Base-by-base conservation (phyloP, 352 stramenopile genomes). In the Phytophthora palmivora region DNA sequence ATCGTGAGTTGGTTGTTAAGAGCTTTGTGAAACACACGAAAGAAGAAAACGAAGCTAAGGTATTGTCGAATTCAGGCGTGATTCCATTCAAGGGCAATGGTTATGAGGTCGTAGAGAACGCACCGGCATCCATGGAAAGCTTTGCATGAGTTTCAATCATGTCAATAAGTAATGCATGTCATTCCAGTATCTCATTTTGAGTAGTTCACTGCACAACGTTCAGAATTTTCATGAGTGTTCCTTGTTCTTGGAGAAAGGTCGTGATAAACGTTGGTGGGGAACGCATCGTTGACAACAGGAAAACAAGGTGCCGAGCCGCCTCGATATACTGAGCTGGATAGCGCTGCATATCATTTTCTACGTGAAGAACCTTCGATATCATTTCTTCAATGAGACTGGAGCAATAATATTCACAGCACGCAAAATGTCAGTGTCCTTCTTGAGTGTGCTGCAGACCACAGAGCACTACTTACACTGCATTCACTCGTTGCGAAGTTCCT, bases 31-130 rank as follows among this genome's bases (percentile, higher is more conserved):
- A 75, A 2, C 45, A 70, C 43, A 69, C 78, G 18, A 67, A 52
- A 12, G 62, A 59, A 18, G 47, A 76, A 22, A 50, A 60, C 6
- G 45, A 70, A 6, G 46, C 12, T 34, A 48, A 64, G 53, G 15
- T 28, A 21, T 42, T 39, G 19, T 38, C 43, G 39, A 21, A 18
- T 19, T 42, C 61, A 26, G 45, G 14, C 9, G 34, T 89, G 52
- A 65, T 94, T 24, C 52, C 63, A 55, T 58, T 67, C 36, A 92
- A 84, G 15, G 78, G 83, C 45, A 78, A 84, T 22, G 84, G 84
- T 14, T 96, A 92, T 52, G 87, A 96, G 41, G 84, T 95, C 34
- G 87, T 92, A 1, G 85, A 92, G 30, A 87, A 72, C 18, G 58
- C 73, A 9, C 59, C 71, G 14, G 46, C 70, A 11, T 66, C 78